phyloP scores from a whole-genome alignment of 768 basidiomycete species.

The Termitomyces titanicus region DNA sequence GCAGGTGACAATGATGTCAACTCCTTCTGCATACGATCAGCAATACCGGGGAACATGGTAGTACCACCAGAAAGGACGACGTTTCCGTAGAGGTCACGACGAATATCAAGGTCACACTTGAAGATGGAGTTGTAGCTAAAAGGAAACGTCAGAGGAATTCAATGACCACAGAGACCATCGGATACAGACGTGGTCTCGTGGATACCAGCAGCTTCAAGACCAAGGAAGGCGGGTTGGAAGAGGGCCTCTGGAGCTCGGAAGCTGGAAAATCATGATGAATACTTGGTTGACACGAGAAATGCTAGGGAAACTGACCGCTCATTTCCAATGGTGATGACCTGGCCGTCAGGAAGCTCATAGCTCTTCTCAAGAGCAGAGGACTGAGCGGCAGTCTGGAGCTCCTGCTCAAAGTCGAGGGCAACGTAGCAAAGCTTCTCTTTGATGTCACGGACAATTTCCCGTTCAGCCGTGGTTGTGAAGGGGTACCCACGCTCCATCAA shows the following conservation, averaged over 20 bases:
- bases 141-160: neutral
- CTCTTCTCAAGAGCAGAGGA: slow-evolving; percentile 89
- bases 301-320: slow-evolving; percentile 72
- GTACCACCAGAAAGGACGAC: slow-evolving; percentile 87
- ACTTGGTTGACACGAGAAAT: slow-evolving; percentile 43
- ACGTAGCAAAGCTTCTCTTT: slow-evolving; percentile 98
- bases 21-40: slow-evolving; percentile 96
- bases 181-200: slow-evolving; percentile 76
- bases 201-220: slow-evolving; percentile 87
- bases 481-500: slow-evolving; percentile 89
- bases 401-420: slow-evolving; percentile 91
- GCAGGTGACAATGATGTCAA: slow-evolving; percentile 79
- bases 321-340: slow-evolving; percentile 93
- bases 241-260: slow-evolving; percentile 93
- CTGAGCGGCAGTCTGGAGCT: slow-evolving; percentile 86
- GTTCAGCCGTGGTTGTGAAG: slow-evolving; percentile 91
- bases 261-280: slow-evolving; percentile 50
- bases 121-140: slow-evolving; percentile 79
- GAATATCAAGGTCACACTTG: slow-evolving; percentile 85
- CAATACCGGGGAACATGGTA: slow-evolving; percentile 95
- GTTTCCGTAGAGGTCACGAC: slow-evolving; percentile 78
- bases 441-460: slow-evolving; percentile 95
- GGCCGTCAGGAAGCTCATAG: slow-evolving; percentile 90
- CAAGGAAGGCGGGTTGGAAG: slow-evolving; percentile 90
- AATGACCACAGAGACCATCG: slow-evolving; percentile 1